phyloP scores from a whole-genome alignment of 306 rosid genomes.

The Medicago truncatula region MtrunA17r5.0-ANR NC_053043.1:51239001-51239500 shows the following conservation, averaged over 20 bases:
- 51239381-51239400: too few relatives aligned
- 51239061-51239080: constrained; percentile 75
- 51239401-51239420: too few relatives aligned
- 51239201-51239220: constrained; percentile 6
- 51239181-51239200: background rate
- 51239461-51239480: too few relatives aligned
- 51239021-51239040: constrained; percentile 69
- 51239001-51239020: constrained; percentile 60
- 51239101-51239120: constrained; percentile 37
- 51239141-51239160: constrained; percentile 28
- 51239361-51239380: too few relatives aligned
- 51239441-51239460: too few relatives aligned
- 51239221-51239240: constrained; percentile 39
- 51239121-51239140: background rate
- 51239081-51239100: constrained; percentile 65
- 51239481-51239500: too few relatives aligned
- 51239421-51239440: too few relatives aligned
- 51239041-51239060: constrained; percentile 73
- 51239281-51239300: background rate
- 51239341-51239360: too few relatives aligned
- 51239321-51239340: constrained; percentile 17
- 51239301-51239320: background rate
- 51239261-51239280: too few relatives aligned
- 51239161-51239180: background rate
- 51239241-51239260: background rate